Base-by-base conservation (phyloP, 23 red algal species). In the Gracilaria caudata region DNA sequence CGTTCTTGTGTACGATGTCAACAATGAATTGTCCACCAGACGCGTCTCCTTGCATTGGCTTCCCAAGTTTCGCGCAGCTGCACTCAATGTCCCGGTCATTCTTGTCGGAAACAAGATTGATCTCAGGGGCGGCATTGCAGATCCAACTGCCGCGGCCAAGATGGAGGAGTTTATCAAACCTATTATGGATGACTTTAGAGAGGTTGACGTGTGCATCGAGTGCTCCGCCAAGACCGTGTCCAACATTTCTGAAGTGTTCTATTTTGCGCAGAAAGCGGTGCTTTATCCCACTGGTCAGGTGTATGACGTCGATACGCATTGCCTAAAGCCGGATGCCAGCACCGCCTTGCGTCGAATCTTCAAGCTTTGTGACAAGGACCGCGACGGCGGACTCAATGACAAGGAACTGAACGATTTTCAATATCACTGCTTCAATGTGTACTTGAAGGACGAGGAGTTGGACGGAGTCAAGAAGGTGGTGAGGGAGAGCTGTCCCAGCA, bases 31-130 rank as follows among this genome's bases (percentile, higher is more conserved):
- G 30, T 90, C 96, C 17, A 74, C 94, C 40, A 84, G 86, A 47
- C 84, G 92, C 23, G 89, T 95, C 28, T 65, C 76, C 23, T 79
- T 80, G 23, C 51, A 89, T 30, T 98, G 96, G 96, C 78, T 98
- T 0, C 80, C 81, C 26, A 91, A 94, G 44, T 92, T 98, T 25
- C 80, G 88, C 9, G 51, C 72, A 30, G 47, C 87, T 0, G 49
- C 51, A 19, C 36, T 98, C 40, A 58, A 73, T 35, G 80, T 93
- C 32, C 96, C 96, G 6, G 83, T 98, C 45, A 86, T 98, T 28
- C 92, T 98, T 19, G 96, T 95, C 35, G 96, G 96, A 21, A 98
- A 98, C 72, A 98, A 98, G 84, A 95, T 95, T 34, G 96, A 98
- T 61, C 19, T 81, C 26, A 90, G 93, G 26, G 93, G 84, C 3